Percentiles rank a stretch among this genome's conserved stretches.
Conservation (phyloP, 1,139 yeast genomes). For the Entelexis paramagnoliae region DNA sequence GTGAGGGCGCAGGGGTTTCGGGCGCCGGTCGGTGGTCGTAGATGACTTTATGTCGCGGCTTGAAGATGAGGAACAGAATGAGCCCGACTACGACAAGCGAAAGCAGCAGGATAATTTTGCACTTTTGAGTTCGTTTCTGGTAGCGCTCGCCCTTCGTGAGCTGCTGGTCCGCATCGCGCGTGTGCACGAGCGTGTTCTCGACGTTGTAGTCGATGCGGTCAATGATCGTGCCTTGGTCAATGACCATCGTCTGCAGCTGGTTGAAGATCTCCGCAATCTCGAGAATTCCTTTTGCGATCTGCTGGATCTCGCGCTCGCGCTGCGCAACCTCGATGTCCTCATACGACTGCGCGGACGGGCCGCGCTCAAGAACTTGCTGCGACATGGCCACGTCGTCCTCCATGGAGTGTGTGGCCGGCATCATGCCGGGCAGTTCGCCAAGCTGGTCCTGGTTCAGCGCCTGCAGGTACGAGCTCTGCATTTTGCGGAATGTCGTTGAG, state of each 20-base stretch:
- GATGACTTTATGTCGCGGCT: constrained; percentile 37
- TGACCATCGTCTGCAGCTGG: constrained; percentile 82
- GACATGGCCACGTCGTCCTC: constrained; percentile 35
- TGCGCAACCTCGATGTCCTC: constrained; percentile 43
- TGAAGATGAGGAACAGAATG: constrained; percentile 58
- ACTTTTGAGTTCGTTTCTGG: constrained; percentile 83
- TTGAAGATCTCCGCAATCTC: constrained; percentile 89
- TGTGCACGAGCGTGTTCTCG: constrained; percentile 63
- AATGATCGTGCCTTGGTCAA: constrained; percentile 88
- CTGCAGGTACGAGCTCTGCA: constrained; percentile 81
- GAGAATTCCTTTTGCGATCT: constrained; percentile 84
- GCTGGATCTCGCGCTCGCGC: constrained; percentile 80
- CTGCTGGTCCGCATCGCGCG: constrained; percentile 69
- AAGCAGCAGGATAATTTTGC: constrained; percentile 71
- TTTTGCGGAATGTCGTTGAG: constrained; percentile 66
- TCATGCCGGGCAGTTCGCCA: constrained; percentile 23
- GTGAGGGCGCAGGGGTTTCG: background rate
- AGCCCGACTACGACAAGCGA: constrained; percentile 61
- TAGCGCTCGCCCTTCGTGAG: constrained; percentile 63
- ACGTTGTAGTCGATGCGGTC: constrained; percentile 90
- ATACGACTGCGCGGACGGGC: constrained; percentile 17
- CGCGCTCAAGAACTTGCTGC: constrained; percentile 38
- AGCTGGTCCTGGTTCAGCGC: constrained; percentile 34
- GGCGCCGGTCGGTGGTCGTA: constrained; percentile 17
- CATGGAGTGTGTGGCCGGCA: constrained; percentile 5